A percentile compares a stretch with the other conserved stretches of the same genome.
These are phyloP conservation scores for Aureobasidium leucospermi DNA, from an alignment of 2,329 filamentous ascomycete genomes.

Conservation along the genomic window DNA sequence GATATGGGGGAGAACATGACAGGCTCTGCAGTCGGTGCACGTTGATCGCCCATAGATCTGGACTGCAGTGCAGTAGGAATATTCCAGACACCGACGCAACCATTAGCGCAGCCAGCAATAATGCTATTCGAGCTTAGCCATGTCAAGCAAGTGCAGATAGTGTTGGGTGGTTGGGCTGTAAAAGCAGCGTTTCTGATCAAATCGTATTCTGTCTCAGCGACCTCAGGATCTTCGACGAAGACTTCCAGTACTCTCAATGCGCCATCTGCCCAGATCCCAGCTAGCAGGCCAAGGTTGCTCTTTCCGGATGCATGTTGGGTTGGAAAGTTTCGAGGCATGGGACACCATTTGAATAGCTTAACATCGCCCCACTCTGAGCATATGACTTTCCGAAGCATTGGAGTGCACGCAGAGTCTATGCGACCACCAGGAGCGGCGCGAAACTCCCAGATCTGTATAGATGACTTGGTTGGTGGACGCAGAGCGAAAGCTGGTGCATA, in stretches of 20 bases:
- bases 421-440: slow-evolving; percentile 29
- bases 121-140: slow-evolving; percentile 52
- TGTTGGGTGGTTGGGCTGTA: slow-evolving; percentile 42
- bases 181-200: slow-evolving; percentile 43
- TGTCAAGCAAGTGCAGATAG: slow-evolving; percentile 48
- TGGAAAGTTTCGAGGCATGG: slow-evolving; percentile 31
- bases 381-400: slow-evolving; percentile 43
- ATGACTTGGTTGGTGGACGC: slow-evolving; percentile 40
- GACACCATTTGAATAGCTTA: slow-evolving; percentile 51
- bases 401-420: slow-evolving; percentile 37
- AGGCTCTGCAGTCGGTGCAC: slow-evolving; percentile 24
- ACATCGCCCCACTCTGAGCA: slow-evolving; percentile 52
- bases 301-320: slow-evolving; percentile 26
- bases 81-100: slow-evolving; percentile 49
- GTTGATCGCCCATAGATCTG: slow-evolving; percentile 28
- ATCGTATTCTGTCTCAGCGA: slow-evolving; percentile 25
- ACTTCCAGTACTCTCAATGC: slow-evolving; percentile 48
- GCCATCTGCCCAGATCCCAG: slow-evolving; percentile 53
- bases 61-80: slow-evolving; percentile 30
- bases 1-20: slow-evolving; percentile 38
- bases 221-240: slow-evolving; percentile 20
- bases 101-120: slow-evolving; percentile 49
- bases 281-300: slow-evolving; percentile 45
- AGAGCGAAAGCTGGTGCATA: slow-evolving; percentile 44
- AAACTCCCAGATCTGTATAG: slow-evolving; percentile 55